Conservation (phyloP, 768 basidiomycete species). For the Tulasnella sp. region DNA sequence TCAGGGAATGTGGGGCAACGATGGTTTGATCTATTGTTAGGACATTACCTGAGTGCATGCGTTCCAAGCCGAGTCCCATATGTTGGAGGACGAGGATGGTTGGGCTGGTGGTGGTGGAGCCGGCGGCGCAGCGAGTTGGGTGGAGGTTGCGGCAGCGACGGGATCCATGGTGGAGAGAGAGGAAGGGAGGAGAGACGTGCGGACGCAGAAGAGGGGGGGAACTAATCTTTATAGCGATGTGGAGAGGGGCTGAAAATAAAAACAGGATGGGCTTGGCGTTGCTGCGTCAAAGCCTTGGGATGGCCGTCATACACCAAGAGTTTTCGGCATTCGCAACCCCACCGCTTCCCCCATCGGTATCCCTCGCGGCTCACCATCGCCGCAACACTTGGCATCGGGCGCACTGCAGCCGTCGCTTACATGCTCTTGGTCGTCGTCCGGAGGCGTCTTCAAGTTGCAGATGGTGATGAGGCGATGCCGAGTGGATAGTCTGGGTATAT, state of each 20-base stretch:
- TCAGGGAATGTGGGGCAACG: constrained; percentile 34
- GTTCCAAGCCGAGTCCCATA: constrained; percentile 34
- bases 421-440: neutral
- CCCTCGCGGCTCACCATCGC: neutral
- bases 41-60: constrained; percentile 24
- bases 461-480: neutral
- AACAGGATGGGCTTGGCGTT: constrained; percentile 11
- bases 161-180: constrained; percentile 6
- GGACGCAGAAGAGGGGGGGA: neutral
- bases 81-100: constrained; percentile 17
- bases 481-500: neutral
- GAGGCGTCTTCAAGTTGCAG: neutral
- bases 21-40: neutral
- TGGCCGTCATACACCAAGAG: constrained; percentile 14
- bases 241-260: constrained; percentile 24
- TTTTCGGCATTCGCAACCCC: neutral
- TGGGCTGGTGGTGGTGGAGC: neutral
- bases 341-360: neutral
- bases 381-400: neutral
- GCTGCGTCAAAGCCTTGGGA: constrained; percentile 19
- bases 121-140: neutral
- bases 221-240: neutral
- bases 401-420: neutral
- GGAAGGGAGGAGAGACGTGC: neutral
- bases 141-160: neutral